Percentiles rank a stretch among this genome's conserved stretches.
Evolutionary conservation across 2,329 filamentous ascomycete species (phyloP).

Genomic region (Trichoderma sp.): DNA sequence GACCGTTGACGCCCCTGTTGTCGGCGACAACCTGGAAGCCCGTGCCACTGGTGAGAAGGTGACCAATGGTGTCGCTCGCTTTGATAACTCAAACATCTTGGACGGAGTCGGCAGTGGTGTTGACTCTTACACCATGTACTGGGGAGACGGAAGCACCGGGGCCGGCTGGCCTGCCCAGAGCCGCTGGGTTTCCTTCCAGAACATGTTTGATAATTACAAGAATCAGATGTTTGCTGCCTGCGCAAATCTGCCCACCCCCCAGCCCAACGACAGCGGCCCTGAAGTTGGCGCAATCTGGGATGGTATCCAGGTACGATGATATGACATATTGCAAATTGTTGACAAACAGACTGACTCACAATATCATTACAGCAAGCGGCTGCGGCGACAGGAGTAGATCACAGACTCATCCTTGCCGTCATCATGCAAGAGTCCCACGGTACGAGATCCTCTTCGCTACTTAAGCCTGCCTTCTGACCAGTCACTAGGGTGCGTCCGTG

Average conservation of each 20-base stretch:
- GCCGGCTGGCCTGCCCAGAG: conserved; percentile 25
- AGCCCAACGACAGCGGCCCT: conserved; percentile 23
- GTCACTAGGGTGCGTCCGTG: conserved; percentile 42
- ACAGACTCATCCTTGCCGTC: conserved; percentile 48
- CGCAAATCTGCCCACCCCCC: conserved; percentile 19
- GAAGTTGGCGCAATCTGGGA: conserved; percentile 29
- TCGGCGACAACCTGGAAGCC: not conserved
- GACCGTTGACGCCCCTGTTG: conserved; percentile 4
- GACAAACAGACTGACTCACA: too few relatives aligned
- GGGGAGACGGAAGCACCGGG: conserved; percentile 20
- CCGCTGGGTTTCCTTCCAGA: conserved; percentile 25
- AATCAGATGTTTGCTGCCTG: conserved; percentile 30
- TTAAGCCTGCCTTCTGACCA: not conserved
- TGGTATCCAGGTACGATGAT: conserved; percentile 36
- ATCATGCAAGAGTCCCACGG: conserved; percentile 49
- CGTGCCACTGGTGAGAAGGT: conserved; percentile 20
- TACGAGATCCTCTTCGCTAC: not conserved
- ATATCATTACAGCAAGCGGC: conserved; percentile 32
- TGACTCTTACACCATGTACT: conserved; percentile 37
- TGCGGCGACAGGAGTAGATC: conserved; percentile 38
- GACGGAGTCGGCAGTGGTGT: conserved; percentile 31
- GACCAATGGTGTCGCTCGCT: conserved; percentile 12
- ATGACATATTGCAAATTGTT: too few relatives aligned
- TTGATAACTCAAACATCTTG: conserved; percentile 26
- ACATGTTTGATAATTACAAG: conserved; percentile 35